phyloP scores from a whole-genome alignment of 164 flowering plant genomes.

The Aristolochia fimbriata region DNA sequence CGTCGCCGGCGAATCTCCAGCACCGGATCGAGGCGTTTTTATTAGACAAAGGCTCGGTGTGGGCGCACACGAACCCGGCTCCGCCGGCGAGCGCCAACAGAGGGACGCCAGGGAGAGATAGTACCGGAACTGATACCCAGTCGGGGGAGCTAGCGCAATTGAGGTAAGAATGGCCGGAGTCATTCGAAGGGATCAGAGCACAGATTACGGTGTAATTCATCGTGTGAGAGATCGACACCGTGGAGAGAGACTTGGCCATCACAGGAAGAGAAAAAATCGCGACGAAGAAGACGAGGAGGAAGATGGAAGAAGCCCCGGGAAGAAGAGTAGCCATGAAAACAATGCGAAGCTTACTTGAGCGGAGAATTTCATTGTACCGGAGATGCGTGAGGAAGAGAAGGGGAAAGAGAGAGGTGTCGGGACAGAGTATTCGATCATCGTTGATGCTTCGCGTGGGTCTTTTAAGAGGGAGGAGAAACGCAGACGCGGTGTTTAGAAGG shows the following conservation, averaged over 20 bases:
- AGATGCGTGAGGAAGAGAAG: no score
- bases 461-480: no score
- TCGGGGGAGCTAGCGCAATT: conserved; percentile 40
- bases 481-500: no score
- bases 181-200: conserved; percentile 19
- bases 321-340: conserved; percentile 27
- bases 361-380: conserved; percentile 4
- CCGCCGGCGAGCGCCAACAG: conserved; percentile 39
- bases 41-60: conserved; percentile 14
- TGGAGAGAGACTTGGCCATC: conserved; percentile 27
- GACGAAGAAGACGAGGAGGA: conserved; percentile 1
- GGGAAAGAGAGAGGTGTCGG: no score
- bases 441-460: no score
- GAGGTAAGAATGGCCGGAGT: conserved; percentile 13
- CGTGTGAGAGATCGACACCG: conserved; percentile 46
- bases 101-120: conserved; percentile 4
- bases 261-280: conserved; percentile 6
- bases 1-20: conserved; percentile 48
- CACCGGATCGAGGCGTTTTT: conserved; percentile 38
- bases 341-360: conserved; percentile 7
- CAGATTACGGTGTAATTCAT: conserved; percentile 38
- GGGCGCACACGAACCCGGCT: conserved; percentile 40
- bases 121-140: conserved; percentile 14
- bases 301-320: neutral
- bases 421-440: no score